phyloP scores from a whole-genome alignment of 2,329 filamentous ascomycete species.

The Zelopaecilomyces penicillatus region DNA sequence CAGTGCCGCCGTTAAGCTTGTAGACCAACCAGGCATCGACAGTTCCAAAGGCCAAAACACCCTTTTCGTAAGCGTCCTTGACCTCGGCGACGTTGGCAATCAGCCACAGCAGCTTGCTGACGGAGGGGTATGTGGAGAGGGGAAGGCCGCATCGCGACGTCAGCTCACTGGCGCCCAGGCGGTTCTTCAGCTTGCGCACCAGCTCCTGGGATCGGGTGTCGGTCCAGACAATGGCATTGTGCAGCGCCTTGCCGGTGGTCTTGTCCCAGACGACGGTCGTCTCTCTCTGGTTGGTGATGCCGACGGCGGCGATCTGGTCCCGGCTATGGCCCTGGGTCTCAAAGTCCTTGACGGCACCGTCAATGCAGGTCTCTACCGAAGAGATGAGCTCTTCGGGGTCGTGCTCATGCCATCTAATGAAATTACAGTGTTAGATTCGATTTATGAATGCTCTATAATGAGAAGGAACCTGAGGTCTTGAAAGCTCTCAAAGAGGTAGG shows the following conservation, averaged over 20 bases:
- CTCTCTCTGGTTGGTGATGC: slow-evolving; percentile 79
- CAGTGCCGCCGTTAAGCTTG: slow-evolving; percentile 64
- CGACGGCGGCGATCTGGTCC: slow-evolving; percentile 63
- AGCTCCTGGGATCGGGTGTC: slow-evolving; percentile 68
- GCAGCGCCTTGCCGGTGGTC: slow-evolving; percentile 64
- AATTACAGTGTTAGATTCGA: neutral
- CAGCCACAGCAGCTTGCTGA: slow-evolving; percentile 71
- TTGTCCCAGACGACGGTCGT: slow-evolving; percentile 75
- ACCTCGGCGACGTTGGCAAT: slow-evolving; percentile 60
- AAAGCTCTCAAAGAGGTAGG: neutral
- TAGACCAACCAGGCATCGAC: slow-evolving; percentile 76
- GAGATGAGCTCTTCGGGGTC: slow-evolving; percentile 66
- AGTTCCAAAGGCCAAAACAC: slow-evolving; percentile 67
- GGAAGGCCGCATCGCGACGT: slow-evolving; percentile 64
- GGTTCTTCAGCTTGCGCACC: slow-evolving; percentile 62
- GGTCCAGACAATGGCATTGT: slow-evolving; percentile 80
- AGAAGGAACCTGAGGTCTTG: neutral
- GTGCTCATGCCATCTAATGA: slow-evolving; percentile 71
- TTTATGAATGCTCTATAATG: neutral
- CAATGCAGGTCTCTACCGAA: slow-evolving; percentile 68
- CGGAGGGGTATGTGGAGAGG: slow-evolving; percentile 74
- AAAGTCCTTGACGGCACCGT: slow-evolving; percentile 62
- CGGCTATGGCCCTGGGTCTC: slow-evolving; percentile 57
- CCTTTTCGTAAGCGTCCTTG: slow-evolving; percentile 61
- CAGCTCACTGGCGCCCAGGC: slow-evolving; percentile 58